Evolutionary conservation across 768 basidiomycete genomes (phyloP).

Genomic region (Leucocoprinus sp.): DNA sequence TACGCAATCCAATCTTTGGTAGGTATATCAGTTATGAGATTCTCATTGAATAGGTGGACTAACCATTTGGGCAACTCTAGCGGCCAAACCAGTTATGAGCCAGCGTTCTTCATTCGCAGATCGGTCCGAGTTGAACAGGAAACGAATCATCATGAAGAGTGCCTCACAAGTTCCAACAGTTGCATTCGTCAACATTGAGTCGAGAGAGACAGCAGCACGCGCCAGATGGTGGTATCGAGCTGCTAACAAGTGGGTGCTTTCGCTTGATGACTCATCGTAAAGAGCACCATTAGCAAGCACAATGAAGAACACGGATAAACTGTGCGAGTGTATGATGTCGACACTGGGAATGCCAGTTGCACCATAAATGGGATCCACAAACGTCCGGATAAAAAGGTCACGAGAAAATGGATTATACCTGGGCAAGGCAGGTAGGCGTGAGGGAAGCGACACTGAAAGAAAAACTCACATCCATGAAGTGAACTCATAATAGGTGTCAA

Average conservation of each 20-base stretch:
- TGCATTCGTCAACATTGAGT: conserved; percentile 35
- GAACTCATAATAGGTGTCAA: conserved; percentile 34
- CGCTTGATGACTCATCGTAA: conserved; percentile 31
- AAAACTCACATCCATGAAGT: conserved; percentile 40
- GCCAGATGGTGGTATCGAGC: conserved; percentile 41
- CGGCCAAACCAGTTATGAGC: conserved; percentile 38
- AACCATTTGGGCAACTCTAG: conserved; percentile 36
- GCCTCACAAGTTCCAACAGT: conserved; percentile 41
- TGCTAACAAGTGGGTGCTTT: conserved; percentile 14
- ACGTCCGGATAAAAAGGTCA: conserved; percentile 31
- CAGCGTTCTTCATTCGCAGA: conserved; percentile 38
- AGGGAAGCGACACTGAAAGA: neutral
- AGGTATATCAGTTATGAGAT: too few relatives aligned
- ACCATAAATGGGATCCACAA: conserved; percentile 37
- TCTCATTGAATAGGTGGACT: conserved; percentile 14
- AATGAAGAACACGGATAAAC: conserved; percentile 45
- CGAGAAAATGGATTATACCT: conserved; percentile 40
- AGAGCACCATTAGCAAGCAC: conserved; percentile 39
- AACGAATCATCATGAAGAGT: conserved; percentile 35
- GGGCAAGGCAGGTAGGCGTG: conserved; percentile 2
- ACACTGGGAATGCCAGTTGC: conserved; percentile 22
- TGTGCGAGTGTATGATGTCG: conserved; percentile 34
- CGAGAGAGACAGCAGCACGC: conserved; percentile 38
- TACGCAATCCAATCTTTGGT: conserved; percentile 42
- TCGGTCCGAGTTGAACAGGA: conserved; percentile 34